phyloP scores from a whole-genome alignment of 2,329 filamentous ascomycete species.

The Cladobotryum mycophilum region DNA sequence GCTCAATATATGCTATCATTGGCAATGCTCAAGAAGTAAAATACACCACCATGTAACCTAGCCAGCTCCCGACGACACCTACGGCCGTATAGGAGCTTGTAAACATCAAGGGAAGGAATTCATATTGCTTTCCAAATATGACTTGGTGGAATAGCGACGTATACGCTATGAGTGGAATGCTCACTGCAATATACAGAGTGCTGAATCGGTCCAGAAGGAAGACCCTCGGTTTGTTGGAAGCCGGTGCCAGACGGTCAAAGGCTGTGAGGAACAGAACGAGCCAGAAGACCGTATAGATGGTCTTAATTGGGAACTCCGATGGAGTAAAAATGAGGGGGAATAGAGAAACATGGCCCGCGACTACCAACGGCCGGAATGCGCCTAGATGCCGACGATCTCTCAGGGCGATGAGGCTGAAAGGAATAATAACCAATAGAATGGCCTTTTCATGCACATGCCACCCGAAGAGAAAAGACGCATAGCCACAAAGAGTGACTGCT shows the following conservation, averaged over 20 bases:
- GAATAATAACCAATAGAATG: slow-evolving; percentile 86
- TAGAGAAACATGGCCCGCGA: slow-evolving; percentile 89
- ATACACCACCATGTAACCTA: slow-evolving; percentile 90
- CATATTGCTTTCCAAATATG: slow-evolving; percentile 75
- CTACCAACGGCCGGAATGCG: slow-evolving; percentile 84
- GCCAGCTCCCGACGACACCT: slow-evolving; percentile 92
- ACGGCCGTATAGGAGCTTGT: slow-evolving; percentile 90
- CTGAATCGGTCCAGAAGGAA: slow-evolving; percentile 91
- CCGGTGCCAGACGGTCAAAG: slow-evolving; percentile 83
- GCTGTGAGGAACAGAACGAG: slow-evolving; percentile 75
- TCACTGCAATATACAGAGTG: slow-evolving; percentile 79
- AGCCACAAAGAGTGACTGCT: slow-evolving; percentile 85
- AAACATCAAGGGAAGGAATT: slow-evolving; percentile 95
- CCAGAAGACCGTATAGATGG: slow-evolving; percentile 88
- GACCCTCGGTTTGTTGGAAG: slow-evolving; percentile 69
- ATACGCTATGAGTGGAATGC: slow-evolving; percentile 84
- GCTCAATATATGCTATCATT: slow-evolving; percentile 8
- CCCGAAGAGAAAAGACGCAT: slow-evolving; percentile 93
- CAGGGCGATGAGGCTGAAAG: slow-evolving; percentile 87
- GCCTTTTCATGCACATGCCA: slow-evolving; percentile 99
- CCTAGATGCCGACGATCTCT: slow-evolving; percentile 85
- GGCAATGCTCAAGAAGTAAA: slow-evolving; percentile 49
- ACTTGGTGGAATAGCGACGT: slow-evolving; percentile 77
- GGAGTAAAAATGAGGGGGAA: slow-evolving; percentile 91
- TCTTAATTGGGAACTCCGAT: slow-evolving; percentile 91